A percentile compares a stretch with the other conserved stretches of the same genome.
Conservation (phyloP, 148 eudicot species). For the Rhododendron henanense region DNA sequence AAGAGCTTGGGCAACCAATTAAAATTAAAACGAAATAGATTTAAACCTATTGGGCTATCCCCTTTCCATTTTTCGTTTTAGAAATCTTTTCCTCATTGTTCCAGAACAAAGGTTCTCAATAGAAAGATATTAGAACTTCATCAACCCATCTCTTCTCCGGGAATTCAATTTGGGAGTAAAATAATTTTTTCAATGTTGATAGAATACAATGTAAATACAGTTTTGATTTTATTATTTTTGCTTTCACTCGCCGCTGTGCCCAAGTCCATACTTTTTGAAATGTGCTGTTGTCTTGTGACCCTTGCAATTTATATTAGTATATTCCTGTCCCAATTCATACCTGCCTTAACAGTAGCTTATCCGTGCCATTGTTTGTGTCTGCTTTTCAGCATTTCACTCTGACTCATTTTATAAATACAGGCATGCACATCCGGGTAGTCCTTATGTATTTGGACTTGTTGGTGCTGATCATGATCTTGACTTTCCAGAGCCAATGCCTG, state of each 20-base stretch:
- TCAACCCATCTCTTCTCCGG: background rate
- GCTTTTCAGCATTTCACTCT: conserved; percentile 9
- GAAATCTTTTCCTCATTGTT: background rate
- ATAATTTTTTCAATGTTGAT: background rate
- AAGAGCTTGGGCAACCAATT: background rate
- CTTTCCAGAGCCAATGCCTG: conserved; percentile 99
- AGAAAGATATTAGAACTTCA: background rate
- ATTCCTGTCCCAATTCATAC: background rate
- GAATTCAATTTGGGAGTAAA: background rate
- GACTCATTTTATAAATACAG: conserved; percentile 33
- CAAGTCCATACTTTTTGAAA: background rate
- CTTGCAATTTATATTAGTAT: background rate
- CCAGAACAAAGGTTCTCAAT: background rate
- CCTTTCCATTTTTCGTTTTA: background rate
- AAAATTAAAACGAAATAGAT: no score
- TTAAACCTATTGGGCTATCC: background rate
- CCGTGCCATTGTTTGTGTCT: background rate
- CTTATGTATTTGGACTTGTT: conserved; percentile 94
- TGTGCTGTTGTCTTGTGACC: background rate
- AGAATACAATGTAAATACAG: background rate
- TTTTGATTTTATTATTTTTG: background rate
- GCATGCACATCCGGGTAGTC: conserved; percentile 99
- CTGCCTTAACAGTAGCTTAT: no score
- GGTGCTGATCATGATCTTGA: conserved; percentile 88
- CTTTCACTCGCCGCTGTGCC: background rate